Base-by-base conservation (phyloP, 495 filamentous ascomycete genomes). In the Acidomyces sp. region DNA sequence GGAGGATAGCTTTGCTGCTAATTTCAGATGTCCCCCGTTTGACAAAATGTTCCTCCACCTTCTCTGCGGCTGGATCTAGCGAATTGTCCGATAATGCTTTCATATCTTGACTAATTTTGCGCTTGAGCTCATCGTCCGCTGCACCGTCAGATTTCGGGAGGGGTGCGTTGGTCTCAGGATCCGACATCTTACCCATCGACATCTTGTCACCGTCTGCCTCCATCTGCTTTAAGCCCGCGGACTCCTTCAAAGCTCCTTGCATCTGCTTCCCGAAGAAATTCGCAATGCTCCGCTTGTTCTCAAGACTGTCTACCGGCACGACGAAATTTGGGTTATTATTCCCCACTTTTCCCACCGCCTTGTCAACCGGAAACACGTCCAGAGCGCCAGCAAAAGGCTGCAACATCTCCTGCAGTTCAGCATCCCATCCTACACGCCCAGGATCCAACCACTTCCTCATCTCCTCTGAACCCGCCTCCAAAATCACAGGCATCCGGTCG, bases 321-420 rank as follows among this genome's bases (percentile, higher is more conserved):
- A 96, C 71, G 55, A 96, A 94, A 2, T 64, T 68, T 0, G 80
- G 75, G 13, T 78, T 84, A 55, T 93, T 82, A 46, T 93, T 93
- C n/a, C 88, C 86, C 1, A 93, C 90, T 62, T 94, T 95, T 0
- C 86, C 86, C 0, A 97, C 90, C 10, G 90, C 87, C 56, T 82
- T 83, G 32, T 70, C 72, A 2, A 97, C 90, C 11, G 78, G 71
- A 56, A 93, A 95, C 20, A 79, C 75, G 29, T 92, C 87, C 21
- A 97, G 60, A 41, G 84, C 82, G 0, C 82, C 83, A 19, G 69
- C 58, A 45, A 75, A 95, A 0, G 90, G 86, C 51, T 71, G 77
- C 19, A 96, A 55, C 7, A 90, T 59, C 2, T 58, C 63, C 53
- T 94, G 85, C 23, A 97, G 62, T 16, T 88, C 80, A 36, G 68